Conservation (phyloP, 495 filamentous ascomycete species). For the Lophiostoma macrostomum region DNA sequence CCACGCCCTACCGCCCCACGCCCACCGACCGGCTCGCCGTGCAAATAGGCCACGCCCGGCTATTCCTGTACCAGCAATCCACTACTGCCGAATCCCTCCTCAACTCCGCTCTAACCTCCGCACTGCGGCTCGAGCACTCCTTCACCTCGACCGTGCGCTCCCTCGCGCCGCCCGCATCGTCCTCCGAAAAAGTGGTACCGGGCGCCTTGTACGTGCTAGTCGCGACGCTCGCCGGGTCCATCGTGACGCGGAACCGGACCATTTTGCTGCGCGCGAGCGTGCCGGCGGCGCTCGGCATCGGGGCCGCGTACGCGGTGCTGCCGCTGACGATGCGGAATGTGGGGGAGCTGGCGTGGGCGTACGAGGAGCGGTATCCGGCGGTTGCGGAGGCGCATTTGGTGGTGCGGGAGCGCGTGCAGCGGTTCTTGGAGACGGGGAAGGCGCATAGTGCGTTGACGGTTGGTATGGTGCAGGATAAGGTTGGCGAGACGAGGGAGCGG, state of each 20-base stretch:
- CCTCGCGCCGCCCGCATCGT: constrained; percentile 77
- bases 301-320: constrained; percentile 40
- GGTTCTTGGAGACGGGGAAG: constrained; percentile 65
- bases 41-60: constrained; percentile 76
- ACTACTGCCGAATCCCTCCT: constrained; percentile 69
- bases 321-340: constrained; percentile 68
- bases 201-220: constrained; percentile 87
- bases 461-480: constrained; percentile 73
- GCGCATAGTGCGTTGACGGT: constrained; percentile 67
- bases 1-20: constrained; percentile 57
- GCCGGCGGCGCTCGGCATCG: constrained; percentile 46
- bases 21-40: constrained; percentile 86
- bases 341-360: constrained; percentile 76
- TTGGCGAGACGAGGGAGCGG: constrained; percentile 65
- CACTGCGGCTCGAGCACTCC: constrained; percentile 74
- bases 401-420: constrained; percentile 61
- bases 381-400: constrained; percentile 73
- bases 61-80: constrained; percentile 74
- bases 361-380: constrained; percentile 79
- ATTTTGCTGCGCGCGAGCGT: constrained; percentile 69
- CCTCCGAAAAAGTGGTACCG: constrained; percentile 79
- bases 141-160: constrained; percentile 83
- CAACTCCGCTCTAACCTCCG: constrained; percentile 69
- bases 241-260: constrained; percentile 80
- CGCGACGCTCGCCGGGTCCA: constrained; percentile 85